These are phyloP conservation scores for Pseudocercospora macadamiae DNA, from an alignment of 2,329 filamentous ascomycete genomes.

Conservation along the genomic window DNA sequence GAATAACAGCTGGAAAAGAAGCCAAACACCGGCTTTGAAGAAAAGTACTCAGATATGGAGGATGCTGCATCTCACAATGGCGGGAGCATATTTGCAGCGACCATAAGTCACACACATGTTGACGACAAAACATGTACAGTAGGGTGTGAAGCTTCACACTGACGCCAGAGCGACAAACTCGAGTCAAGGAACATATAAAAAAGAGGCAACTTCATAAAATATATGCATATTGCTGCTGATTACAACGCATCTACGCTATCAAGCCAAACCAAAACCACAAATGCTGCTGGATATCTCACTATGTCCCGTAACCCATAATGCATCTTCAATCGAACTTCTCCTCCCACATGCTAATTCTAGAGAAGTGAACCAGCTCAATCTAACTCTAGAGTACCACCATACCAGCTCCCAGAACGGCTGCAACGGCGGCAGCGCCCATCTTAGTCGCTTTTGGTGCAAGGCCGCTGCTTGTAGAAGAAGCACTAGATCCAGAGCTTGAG, in stretches of 20 bases:
- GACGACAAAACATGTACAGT: no score
- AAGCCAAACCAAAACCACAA: neutral
- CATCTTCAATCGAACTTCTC: neutral
- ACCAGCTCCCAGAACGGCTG: conserved; percentile 31
- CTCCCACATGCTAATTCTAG: neutral
- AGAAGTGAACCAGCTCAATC: neutral
- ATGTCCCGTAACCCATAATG: conserved; percentile 4
- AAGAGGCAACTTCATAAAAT: no score
- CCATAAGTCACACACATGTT: no score
- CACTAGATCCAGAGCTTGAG: conserved; percentile 10
- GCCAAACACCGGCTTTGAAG: no score
- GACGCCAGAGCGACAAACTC: no score
- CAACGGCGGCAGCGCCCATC: conserved; percentile 24
- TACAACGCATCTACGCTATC: neutral
- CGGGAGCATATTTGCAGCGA: no score
- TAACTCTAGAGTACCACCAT: conserved; percentile 30
- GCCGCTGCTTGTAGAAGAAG: conserved; percentile 21
- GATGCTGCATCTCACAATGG: no score
- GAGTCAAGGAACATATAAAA: no score
- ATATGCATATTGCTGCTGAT: no score
- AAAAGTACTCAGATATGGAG: no score
- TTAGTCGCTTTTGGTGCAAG: conserved; percentile 21
- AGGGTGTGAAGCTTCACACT: no score
- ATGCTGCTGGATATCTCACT: conserved; percentile 1
- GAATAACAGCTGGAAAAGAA: no score